These are phyloP conservation scores for Phytomonas sp. DNA, from an alignment of 208 protist genomes.

Conservation along the genomic window DNA sequence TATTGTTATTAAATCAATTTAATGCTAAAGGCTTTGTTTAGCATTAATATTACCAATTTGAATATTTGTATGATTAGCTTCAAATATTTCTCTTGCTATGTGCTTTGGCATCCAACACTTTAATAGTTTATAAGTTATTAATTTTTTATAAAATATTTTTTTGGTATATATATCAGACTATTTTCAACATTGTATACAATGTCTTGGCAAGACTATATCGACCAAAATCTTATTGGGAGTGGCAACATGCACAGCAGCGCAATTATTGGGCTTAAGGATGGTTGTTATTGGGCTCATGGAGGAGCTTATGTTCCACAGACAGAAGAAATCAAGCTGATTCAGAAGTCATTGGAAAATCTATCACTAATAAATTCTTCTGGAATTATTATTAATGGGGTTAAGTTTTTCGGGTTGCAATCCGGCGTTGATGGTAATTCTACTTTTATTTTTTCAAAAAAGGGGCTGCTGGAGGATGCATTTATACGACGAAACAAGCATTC, in stretches of 20 bases:
- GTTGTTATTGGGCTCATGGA: constrained; percentile 86
- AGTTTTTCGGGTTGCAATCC: constrained; percentile 80
- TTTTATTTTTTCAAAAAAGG: constrained; percentile 87
- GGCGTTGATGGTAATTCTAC: constrained; percentile 62
- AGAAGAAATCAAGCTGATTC: constrained; percentile 76
- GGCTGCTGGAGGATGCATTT: constrained; percentile 74
- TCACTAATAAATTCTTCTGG: constrained; percentile 61
- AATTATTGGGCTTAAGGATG: constrained; percentile 69
- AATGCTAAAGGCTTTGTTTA: neutral
- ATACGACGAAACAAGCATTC: constrained; percentile 75
- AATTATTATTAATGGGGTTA: constrained; percentile 70
- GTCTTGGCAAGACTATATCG: constrained; percentile 85
- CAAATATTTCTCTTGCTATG: neutral
- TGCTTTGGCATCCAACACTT: neutral
- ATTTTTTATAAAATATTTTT: constrained; percentile 1
- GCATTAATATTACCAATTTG: neutral
- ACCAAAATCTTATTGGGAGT: constrained; percentile 82
- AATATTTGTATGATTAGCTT: neutral
- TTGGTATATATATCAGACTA: constrained; percentile 4
- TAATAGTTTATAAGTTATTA: neutral
- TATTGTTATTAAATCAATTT: neutral
- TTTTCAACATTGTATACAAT: constrained; percentile 18
- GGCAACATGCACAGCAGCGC: constrained; percentile 84
- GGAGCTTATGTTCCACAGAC: constrained; percentile 80
- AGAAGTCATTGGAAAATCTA: constrained; percentile 53